These are phyloP conservation scores for Fusarium phyllophilum DNA, from an alignment of 2,329 filamentous ascomycete genomes.

Conservation along the genomic window DNA sequence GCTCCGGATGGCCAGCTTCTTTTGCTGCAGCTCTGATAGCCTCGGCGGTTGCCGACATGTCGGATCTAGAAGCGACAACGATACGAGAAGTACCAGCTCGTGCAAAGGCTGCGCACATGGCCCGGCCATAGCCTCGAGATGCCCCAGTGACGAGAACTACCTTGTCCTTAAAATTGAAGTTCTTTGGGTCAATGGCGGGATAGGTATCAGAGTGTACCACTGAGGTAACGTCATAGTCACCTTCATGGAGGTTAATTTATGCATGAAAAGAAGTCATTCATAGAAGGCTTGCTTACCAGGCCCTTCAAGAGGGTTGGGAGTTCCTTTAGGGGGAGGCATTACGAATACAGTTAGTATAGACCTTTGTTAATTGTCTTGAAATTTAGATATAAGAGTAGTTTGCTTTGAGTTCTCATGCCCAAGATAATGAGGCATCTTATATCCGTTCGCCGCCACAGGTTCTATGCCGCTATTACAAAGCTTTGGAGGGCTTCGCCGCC, in stretches of 20 bases:
- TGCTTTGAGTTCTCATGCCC: neutral
- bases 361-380: neutral
- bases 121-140: slow-evolving; percentile 12
- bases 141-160: slow-evolving; percentile 11
- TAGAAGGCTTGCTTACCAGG: neutral
- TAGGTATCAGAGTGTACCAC: slow-evolving; percentile 7
- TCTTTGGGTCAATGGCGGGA: slow-evolving; percentile 7
- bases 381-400: neutral
- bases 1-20: neutral
- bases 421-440: neutral
- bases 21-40: neutral
- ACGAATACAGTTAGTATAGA: neutral
- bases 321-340: slow-evolving; percentile 14
- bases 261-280: fast-evolving
- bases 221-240: slow-evolving; percentile 8
- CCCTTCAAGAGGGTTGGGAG: slow-evolving; percentile 8
- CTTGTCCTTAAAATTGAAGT: slow-evolving; percentile 1
- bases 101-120: slow-evolving; percentile 12
- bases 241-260: neutral
- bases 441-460: neutral
- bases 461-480: neutral
- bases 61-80: neutral
- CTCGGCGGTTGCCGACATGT: neutral
- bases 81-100: slow-evolving; percentile 2
- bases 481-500: neutral